phyloP scores from a whole-genome alignment of 2,329 filamentous ascomycete species.

The Pyrenophora seminiperda region DNA sequence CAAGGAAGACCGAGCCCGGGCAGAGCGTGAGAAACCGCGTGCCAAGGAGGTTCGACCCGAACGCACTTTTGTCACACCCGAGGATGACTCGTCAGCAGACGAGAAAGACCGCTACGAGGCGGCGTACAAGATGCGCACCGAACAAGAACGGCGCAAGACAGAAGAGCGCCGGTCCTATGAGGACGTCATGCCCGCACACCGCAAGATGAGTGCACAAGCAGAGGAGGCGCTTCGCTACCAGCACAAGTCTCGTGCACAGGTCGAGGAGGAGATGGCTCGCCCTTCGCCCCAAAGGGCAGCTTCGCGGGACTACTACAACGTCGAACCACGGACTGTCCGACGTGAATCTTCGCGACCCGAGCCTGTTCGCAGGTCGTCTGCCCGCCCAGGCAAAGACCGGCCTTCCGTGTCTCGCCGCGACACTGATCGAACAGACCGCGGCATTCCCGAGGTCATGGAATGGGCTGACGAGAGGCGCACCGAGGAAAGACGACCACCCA shows the following conservation, averaged over 20 bases:
- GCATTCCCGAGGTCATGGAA: conserved; percentile 40
- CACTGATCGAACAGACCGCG: conserved; percentile 37
- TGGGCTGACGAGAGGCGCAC: conserved; percentile 34
- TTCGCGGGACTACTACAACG: conserved; percentile 39
- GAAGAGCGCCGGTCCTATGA: conserved; percentile 41
- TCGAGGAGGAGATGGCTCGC: conserved; percentile 30
- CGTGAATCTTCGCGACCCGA: conserved; percentile 35
- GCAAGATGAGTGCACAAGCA: conserved; percentile 35
- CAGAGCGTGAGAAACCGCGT: conserved; percentile 47
- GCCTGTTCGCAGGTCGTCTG: conserved; percentile 42
- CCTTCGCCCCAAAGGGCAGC: conserved; percentile 37
- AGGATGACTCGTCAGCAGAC: conserved; percentile 43
- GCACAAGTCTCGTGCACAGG: conserved; percentile 32
- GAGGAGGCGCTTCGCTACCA: conserved; percentile 38
- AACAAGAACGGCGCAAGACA: conserved; percentile 33
- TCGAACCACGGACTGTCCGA: conserved; percentile 32
- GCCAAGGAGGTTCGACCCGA: conserved; percentile 50
- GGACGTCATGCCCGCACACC: conserved; percentile 24
- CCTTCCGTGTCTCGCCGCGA: conserved; percentile 31
- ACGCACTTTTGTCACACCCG: conserved; percentile 42
- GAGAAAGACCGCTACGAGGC: conserved; percentile 42
- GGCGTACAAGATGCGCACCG: conserved; percentile 36
- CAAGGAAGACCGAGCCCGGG: conserved; percentile 47
- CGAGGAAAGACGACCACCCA: conserved; percentile 31
- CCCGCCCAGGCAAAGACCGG: conserved; percentile 38